Base-by-base conservation (phyloP, 2,329 filamentous ascomycete genomes). In the Emericellopsis atlantica region DNA sequence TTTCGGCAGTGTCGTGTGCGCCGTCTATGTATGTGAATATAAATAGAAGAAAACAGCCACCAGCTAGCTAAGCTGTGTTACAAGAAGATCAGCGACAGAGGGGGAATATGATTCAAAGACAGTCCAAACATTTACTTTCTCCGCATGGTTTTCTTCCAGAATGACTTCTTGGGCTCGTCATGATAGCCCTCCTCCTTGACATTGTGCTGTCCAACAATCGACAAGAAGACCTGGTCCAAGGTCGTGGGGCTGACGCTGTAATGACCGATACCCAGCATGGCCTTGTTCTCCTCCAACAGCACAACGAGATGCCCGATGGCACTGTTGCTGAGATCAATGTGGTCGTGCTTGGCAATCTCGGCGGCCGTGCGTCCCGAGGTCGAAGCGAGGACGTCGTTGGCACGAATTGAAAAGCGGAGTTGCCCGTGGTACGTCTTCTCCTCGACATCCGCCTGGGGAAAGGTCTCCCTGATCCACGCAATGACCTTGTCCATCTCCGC, bases 191-290 rank as follows among this genome's bases (percentile, higher is more conserved):
- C 88, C 56, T 93, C 86, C 48, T 79, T 68, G 6, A 90, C 74
- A 56, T 88, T 79, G 56, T 93, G 83, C 58, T 79, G 74, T 2
- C 81, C 80, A 0, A 95, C 87, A 54, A 95, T 92, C 22, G 73
- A 74, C 56, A 95, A 60, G 60, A 95, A 95, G 0, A 95, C 88
- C 59, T 95, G 85, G 55, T 95, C 89, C 34, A 95, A 64, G 14
- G 86, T 93, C 15, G 87, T 92, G 21, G 86, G 85, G 43, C 77
- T 84, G 48, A 95, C 86, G 39, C 82, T 87, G 60, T 90, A 95
- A 58, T 93, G 86, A 55, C 86, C 81, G 37, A 95, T 72, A 0
- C 84, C 84, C 23, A 95, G 59, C 5, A 62, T 59, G 16, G 76
- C 65, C 51, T 81, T 84, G 46, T 80, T 69, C 49, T 78, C 74